These are phyloP conservation scores for Phanerochaete sordida DNA, from an alignment of 768 basidiomycete genomes.

Conservation along the genomic window DNA sequence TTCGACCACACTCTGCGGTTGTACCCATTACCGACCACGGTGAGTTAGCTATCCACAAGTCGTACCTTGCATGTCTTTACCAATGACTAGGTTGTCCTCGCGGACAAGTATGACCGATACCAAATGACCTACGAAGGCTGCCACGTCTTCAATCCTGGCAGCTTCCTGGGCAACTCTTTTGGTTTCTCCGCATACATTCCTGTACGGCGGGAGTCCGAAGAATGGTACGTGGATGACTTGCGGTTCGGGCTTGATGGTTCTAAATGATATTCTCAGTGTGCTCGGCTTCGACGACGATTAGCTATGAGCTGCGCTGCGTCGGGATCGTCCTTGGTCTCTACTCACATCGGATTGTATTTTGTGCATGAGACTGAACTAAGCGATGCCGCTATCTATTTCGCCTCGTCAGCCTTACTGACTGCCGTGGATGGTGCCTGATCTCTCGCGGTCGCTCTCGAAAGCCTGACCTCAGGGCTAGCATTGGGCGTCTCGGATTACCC, in stretches of 20 bases:
- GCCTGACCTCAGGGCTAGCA: too few species aligned
- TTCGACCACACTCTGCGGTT: constrained; percentile 89
- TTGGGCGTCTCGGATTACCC: too few species aligned
- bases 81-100: constrained; percentile 70
- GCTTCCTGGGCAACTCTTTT: constrained; percentile 79
- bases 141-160: constrained; percentile 97
- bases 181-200: constrained; percentile 92
- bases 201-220: constrained; percentile 78
- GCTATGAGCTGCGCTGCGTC: too few species aligned
- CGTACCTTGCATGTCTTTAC: constrained; percentile 9
- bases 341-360: too few species aligned
- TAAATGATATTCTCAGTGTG: neutral
- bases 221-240: constrained; percentile 49
- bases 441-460: too few species aligned
- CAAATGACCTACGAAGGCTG: constrained; percentile 97
- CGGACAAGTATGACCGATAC: constrained; percentile 95
- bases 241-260: too few species aligned
- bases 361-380: too few species aligned
- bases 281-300: constrained; percentile 6
- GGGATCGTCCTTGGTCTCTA: too few species aligned
- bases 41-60: constrained; percentile 36
- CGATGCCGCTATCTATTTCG: too few species aligned
- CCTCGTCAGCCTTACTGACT: too few species aligned
- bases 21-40: constrained; percentile 91
- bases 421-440: too few species aligned